A percentile compares a stretch with the other conserved stretches of the same genome.
These are phyloP conservation scores for Floccularia luteovirens DNA, from an alignment of 768 basidiomycete species.

Conservation along the genomic window DNA sequence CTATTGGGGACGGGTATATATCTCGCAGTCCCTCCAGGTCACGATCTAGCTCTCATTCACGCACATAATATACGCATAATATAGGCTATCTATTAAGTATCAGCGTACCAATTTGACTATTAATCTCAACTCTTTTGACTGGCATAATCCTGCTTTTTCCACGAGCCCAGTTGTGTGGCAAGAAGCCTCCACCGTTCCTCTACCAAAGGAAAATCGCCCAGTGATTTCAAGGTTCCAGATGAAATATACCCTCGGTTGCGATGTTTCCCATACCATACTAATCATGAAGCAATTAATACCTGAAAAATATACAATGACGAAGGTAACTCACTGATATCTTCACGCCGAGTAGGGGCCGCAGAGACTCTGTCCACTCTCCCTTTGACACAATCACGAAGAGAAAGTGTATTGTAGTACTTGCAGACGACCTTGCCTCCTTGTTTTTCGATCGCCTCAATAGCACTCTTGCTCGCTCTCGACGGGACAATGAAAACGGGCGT, in stretches of 20 bases:
- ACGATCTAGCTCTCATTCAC: constrained; percentile 28
- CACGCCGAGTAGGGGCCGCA: constrained; percentile 80
- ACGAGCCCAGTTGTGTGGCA: constrained; percentile 51
- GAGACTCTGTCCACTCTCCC: constrained; percentile 60
- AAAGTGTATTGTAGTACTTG: constrained; percentile 85
- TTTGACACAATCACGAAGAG: constrained; percentile 73
- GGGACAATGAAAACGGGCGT: constrained; percentile 73
- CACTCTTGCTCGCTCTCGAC: constrained; percentile 80
- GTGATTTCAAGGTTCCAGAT: constrained; percentile 41
- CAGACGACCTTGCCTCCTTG: constrained; percentile 81
- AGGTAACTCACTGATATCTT: constrained; percentile 65
- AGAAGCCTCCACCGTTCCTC: constrained; percentile 66
- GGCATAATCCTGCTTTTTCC: constrained; percentile 38
- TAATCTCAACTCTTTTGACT: constrained; percentile 31
- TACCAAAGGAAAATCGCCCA: constrained; percentile 47
- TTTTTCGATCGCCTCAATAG: constrained; percentile 78
- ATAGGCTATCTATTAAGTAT: too few relatives aligned
- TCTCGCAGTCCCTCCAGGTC: constrained; percentile 62
- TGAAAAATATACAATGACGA: constrained; percentile 1
- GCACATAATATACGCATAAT: too few relatives aligned
- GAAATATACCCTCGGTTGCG: constrained; percentile 74
- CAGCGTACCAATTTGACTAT: too few relatives aligned
- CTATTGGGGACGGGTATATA: constrained; percentile 48
- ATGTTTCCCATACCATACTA: constrained; percentile 76
- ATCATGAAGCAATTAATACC: constrained; percentile 4